Evolutionary conservation across 176 grass and related monocot genomes (phyloP).

Genomic region (Puya raimondii): DNA sequence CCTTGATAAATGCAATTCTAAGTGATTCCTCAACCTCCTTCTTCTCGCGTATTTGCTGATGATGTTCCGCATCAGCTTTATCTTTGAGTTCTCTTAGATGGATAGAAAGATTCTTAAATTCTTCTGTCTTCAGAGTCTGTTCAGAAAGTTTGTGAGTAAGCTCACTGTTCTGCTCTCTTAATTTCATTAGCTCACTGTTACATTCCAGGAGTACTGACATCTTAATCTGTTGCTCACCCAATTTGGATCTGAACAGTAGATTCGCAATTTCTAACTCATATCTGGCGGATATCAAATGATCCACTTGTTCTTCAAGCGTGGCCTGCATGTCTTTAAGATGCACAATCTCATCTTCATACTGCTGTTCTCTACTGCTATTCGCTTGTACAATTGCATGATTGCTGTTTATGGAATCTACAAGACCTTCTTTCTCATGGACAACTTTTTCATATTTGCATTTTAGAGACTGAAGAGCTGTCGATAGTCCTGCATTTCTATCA

Average conservation of each 20-base stretch:
- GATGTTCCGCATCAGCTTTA: slow-evolving; percentile 53
- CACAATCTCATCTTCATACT: slow-evolving; percentile 57
- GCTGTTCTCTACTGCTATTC: slow-evolving; percentile 21
- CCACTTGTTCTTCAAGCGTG: slow-evolving; percentile 52
- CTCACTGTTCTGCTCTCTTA: slow-evolving; percentile 68
- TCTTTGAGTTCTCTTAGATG: slow-evolving; percentile 84
- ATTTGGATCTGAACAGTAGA: slow-evolving; percentile 64
- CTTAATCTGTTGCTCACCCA: slow-evolving; percentile 54
- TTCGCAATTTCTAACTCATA: slow-evolving; percentile 68
- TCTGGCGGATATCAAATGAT: slow-evolving; percentile 40
- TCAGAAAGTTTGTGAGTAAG: slow-evolving; percentile 67
- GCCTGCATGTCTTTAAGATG: slow-evolving; percentile 34
- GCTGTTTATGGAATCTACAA: slow-evolving; percentile 31
- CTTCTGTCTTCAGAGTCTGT: slow-evolving; percentile 81
- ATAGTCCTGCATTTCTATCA: slow-evolving; percentile 43
- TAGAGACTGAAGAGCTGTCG: slow-evolving; percentile 32
- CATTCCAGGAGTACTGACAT: slow-evolving; percentile 50
- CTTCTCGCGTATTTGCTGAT: slow-evolving; percentile 29
- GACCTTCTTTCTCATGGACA: slow-evolving; percentile 40
- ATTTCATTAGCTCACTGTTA: slow-evolving; percentile 35
- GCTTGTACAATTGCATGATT: slow-evolving; percentile 20
- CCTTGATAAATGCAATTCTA: slow-evolving; percentile 96
- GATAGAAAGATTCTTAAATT: slow-evolving; percentile 81
- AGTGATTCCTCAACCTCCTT: slow-evolving; percentile 72
- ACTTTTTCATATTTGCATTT: slow-evolving; percentile 23